A percentile compares a stretch with the other conserved stretches of the same genome.
Conservation (phyloP, 345 rosid genomes). For the Boechera divaricarpa region DNA sequence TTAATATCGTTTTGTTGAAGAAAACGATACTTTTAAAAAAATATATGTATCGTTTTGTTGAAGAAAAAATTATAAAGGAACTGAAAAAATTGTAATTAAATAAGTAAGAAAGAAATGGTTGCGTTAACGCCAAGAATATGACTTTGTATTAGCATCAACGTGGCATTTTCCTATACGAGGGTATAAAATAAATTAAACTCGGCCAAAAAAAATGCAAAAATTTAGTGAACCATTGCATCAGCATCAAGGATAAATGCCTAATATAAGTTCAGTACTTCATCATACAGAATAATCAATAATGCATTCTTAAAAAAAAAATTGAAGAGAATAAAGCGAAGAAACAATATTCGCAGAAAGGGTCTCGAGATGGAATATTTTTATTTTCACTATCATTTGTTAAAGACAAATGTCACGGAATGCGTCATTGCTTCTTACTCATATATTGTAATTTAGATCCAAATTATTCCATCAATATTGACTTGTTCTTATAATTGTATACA, state of each 20-base stretch:
- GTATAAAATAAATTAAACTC: neutral
- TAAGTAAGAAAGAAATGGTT: slow-evolving; percentile 31
- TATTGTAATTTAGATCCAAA: slow-evolving; percentile 2
- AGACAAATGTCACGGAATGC: slow-evolving; percentile 21
- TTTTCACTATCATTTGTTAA: slow-evolving; percentile 7
- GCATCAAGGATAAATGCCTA: slow-evolving; percentile 4
- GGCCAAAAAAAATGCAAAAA: neutral
- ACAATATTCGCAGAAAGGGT: neutral
- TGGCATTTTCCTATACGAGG: slow-evolving; percentile 39
- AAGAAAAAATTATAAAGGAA: too few relatives aligned
- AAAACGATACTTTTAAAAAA: too few relatives aligned
- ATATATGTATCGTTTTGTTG: too few relatives aligned
- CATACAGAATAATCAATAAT: neutral
- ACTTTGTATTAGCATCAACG: slow-evolving; percentile 34
- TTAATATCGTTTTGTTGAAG: neutral
- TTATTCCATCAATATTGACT: slow-evolving; percentile 22
- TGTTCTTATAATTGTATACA: slow-evolving; percentile 10
- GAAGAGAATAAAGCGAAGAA: slow-evolving; percentile 1
- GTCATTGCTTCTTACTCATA: neutral
- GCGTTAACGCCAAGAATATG: slow-evolving; percentile 43
- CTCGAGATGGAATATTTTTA: neutral
- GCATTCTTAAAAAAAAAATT: neutral
- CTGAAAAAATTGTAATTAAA: slow-evolving; percentile 10
- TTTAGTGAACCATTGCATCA: neutral
- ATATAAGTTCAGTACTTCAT: neutral